These are phyloP conservation scores for Cladorrhinum sp. DNA, from an alignment of 2,329 filamentous ascomycete genomes.

Conservation along the genomic window DNA sequence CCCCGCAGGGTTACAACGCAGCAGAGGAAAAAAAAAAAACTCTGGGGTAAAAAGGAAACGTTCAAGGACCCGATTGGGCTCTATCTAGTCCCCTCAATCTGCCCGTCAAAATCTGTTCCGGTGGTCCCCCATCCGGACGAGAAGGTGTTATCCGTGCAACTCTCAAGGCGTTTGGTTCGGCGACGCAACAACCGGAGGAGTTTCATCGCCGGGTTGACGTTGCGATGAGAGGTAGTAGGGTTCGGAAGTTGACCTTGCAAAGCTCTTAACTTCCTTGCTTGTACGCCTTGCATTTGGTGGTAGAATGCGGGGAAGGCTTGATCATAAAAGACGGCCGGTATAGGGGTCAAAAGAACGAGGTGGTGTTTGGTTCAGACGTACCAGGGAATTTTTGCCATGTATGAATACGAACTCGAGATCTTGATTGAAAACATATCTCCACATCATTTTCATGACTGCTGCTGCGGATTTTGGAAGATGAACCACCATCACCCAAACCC, in stretches of 20 bases:
- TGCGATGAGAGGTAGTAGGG: not conserved
- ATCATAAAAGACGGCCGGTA: not conserved
- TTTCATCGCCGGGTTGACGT: not conserved
- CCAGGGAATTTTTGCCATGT: not conserved
- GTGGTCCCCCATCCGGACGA: not conserved
- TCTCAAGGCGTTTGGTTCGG: not conserved
- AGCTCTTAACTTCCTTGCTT: not conserved
- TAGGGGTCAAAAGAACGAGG: not conserved
- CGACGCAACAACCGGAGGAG: not conserved
- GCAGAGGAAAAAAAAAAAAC: too few relatives aligned
- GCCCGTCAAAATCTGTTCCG: too few relatives aligned
- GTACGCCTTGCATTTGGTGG: not conserved
- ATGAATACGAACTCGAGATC: not conserved
- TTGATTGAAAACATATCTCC: too few relatives aligned
- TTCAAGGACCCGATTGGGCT: not conserved
- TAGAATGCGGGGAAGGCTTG: slow-evolving; percentile 3
- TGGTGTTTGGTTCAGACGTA: not conserved
- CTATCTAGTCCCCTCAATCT: too few relatives aligned
- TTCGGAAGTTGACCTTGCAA: not conserved
- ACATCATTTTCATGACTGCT: not conserved
- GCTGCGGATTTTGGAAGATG: too few relatives aligned
- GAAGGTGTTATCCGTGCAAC: not conserved
- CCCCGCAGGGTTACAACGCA: slow-evolving; percentile 1
- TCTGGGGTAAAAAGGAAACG: slow-evolving; percentile 5
- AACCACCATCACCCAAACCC: not conserved